Evolutionary conservation across 2,329 filamentous ascomycete genomes (phyloP), one percentile per base, ranked within the genome.

Genomic region (Trichoderma semiorbis): DNA sequence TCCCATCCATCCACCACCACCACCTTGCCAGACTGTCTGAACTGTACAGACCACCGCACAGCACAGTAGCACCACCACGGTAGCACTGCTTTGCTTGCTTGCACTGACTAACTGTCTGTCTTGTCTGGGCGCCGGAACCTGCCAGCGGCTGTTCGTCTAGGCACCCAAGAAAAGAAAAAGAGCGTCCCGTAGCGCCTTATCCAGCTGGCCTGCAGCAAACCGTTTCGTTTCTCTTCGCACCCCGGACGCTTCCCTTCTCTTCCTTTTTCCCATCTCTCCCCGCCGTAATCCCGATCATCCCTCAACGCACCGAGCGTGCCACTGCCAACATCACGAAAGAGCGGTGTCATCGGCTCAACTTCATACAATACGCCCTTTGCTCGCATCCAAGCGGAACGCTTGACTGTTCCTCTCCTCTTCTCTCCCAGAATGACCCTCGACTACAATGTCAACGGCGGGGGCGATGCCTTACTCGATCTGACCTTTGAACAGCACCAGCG

Each of bases 381-480:
- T 78, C 76, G 76, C 76, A 76, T 74, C 72, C 74, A 75, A 62
- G 75, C 75, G 73, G 76, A 77, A 76, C 77, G 72, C 70, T 72
- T 72, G 71, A 78, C 76, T 79, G 74, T 75, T 78, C 75, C 78
- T 69, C 66, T 69, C 53, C 55, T 58, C 34, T 39, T 77, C 77
- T 78, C 76, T 76, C 71, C 77, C 80, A 84, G 79, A 78, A 84
- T 85, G 89, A 86, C 85, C 82, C 86, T 87, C 84, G 87, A 90
- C 79, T 91, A 88, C 83, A 86, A 86, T 81, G 78, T 83, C 79
- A 83, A 84, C 79, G 85, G 84, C 81, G 80, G 81, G 79, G 85
- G 85, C 81, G 88, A 90, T 80, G 87, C 84, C 79, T 85, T 91
- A 78, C 79, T 91, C 79, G 88, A 90, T 79, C 84, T 90, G 78